These are phyloP conservation scores for Echeveria elegans DNA, from an alignment of 164 flowering plant species.

Conservation along the genomic window DNA sequence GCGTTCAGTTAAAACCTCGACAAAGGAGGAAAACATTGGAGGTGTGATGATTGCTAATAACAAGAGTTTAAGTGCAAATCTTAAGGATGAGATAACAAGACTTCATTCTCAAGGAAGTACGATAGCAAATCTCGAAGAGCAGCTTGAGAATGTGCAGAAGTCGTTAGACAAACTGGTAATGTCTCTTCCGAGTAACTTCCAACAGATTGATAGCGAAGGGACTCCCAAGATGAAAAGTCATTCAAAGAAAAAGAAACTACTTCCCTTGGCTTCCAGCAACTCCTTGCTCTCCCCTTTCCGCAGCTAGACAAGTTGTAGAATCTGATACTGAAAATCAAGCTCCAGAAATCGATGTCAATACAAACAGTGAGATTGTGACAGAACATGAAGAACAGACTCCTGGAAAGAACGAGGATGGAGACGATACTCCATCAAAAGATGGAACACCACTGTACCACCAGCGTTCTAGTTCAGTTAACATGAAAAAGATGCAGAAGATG, in stretches of 20 bases:
- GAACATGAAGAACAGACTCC: constrained; percentile 69
- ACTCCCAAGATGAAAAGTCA: constrained; percentile 39
- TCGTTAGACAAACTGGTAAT: constrained; percentile 90
- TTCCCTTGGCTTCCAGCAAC: constrained; percentile 74
- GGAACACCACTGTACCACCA: constrained; percentile 55
- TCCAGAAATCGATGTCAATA: constrained; percentile 42
- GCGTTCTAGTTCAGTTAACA: constrained; percentile 90
- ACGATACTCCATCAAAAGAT: too few species aligned
- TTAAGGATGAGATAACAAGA: constrained; percentile 95
- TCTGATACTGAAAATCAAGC: constrained; percentile 72
- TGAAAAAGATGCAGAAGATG: constrained; percentile 98
- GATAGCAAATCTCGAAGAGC: constrained; percentile 86
- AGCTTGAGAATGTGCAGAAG: constrained; percentile 94
- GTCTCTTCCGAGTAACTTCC: constrained; percentile 61
- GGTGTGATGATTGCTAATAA: constrained; percentile 30
- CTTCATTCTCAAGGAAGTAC: constrained; percentile 95
- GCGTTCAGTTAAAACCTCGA: constrained; percentile 38
- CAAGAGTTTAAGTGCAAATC: constrained; percentile 74
- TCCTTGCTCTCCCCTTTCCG: constrained; percentile 82
- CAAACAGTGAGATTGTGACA: constrained; percentile 20
- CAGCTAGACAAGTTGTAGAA: constrained; percentile 51
- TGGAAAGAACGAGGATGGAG: constrained; percentile 62
- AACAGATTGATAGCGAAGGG: constrained; percentile 26
- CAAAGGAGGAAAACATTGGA: constrained; percentile 40
- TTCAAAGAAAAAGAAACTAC: constrained; percentile 64